Base-by-base conservation (phyloP, 352 stramenopile species). In the Pythium oligandrum region DNA sequence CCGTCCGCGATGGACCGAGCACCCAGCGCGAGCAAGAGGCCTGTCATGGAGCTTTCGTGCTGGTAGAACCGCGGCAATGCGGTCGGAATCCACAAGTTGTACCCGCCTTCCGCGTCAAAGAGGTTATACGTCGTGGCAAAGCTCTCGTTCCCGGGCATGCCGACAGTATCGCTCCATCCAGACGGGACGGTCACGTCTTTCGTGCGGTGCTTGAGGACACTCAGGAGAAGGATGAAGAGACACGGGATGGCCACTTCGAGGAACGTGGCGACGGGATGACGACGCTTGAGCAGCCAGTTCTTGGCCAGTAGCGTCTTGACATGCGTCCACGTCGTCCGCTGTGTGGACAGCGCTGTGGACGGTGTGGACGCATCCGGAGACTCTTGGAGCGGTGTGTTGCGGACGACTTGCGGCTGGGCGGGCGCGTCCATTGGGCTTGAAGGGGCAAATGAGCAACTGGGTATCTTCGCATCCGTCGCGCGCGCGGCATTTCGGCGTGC, bases 211-310 rank as follows among this genome's bases (percentile, higher is more conserved):
- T 90, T 90, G 10, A 90, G 59, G 26, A 71, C n/a, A 7, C 75
- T 68, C 58, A 87, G 49, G 6, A 87, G 40, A 33, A 87, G 38
- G 37, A 90, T 82, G 61, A 90, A 86, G 43, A 83, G 39, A 48
- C 58, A 73, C 1, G 79, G 79, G 8, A 90, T 57, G 9, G 59
- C 59, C 2, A 90, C 44, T 17, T 90, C 76, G 54, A 83, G 59
- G 9, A 75, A 61, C 8, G 73, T 84, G 30, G 64, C 75, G 8
- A 88, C 51, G 2, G 62, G 63, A 32, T 88, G 76, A 39, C 76
- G 75, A 7, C 64, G 59, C 66, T 90, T 90, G 10, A 88, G 68
- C 40, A 71, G 61, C 62, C 66, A 80, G 51, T 90, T 88, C 59
- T 90, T 90, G 70, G 76, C 80, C 35, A 88, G 59, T 53, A 88